Base-by-base conservation (phyloP, 2,329 filamentous ascomycete species). In the Rhinocladiella similis region DNA sequence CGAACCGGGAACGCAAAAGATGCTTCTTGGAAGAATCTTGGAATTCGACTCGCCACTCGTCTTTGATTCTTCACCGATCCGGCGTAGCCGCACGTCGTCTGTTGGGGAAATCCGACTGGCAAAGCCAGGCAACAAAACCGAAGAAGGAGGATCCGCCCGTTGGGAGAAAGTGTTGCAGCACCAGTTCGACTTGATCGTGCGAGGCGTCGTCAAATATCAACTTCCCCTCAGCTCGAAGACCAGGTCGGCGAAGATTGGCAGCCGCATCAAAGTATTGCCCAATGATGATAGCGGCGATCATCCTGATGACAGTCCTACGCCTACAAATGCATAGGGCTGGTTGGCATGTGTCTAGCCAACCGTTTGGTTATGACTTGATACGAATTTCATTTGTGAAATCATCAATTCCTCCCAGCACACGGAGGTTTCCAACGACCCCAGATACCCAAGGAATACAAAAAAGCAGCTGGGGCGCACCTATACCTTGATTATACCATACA, bases 101-200 rank as follows among this genome's bases (percentile, higher is more conserved):
- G 84, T 88, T 4, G 93, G 91, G 27, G 89, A 94, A 67, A 84
- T 99, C 63, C 88, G 93, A 38, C 82, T 99, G 3, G 76, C 80
- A 22, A 85, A 88, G 53, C 94, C 94, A 0, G 92, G 93, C 3
- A 99, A 97, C 72, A 86, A 86, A 65, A 97, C 94, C 0, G 86
- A 91, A 68, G 78, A 83, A 42, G 89, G 89, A 39, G 94, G 93
- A 7, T 87, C 87, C 1, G 85, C 89, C 68, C 85, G 92, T 12
- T 99, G 94, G 94, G 91, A 96, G 70, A 83, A 86, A 57, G 92
- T 97, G 46, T 80, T 97, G 49, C 85, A 95, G 63, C 89, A 97
- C 71, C 90, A 93, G 43, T 99, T 97, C 65, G 91, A 97, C 64
- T 81, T 99, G 47, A 93, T 97, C 59, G 83, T 99, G 41, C 87